Base-by-base conservation (phyloP, 495 filamentous ascomycete species). In the Talaromyces stipitatus region DNA sequence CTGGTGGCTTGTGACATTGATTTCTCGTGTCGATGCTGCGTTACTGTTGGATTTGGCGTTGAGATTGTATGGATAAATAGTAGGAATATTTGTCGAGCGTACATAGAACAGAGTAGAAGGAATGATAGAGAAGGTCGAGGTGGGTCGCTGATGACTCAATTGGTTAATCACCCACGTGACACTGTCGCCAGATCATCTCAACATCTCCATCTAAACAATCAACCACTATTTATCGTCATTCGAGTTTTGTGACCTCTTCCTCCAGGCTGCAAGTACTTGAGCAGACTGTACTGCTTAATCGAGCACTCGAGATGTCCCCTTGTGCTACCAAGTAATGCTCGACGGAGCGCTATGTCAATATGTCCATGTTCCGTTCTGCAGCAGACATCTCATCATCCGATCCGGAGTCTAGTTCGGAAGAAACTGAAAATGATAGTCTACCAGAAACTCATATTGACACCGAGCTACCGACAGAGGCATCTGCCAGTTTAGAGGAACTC, bases 301-400 rank as follows among this genome's bases (percentile, higher is more conserved):
- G n/a, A n/a, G n/a, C n/a, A n/a, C 24, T 26, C 45, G 45, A 48
- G 4, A 48, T 48, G 45, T n/a, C 45, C 7, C 16, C 43, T 16
- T 26, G 43, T 11, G 43, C 43, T 11, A 20, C 22, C 9, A 48
- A 24, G 45, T 48, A 48, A 48, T 26, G 45, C 45, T 48, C 45
- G 10, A 18, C 45, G 20, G 24, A 26, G 45, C 45, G 5, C 24
- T 48, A 26, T 30, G 58, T 53, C 66, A 67, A 57, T 5, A 78
- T 78, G 75, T 78, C 74, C 10, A 69, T 78, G 70, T 78, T 78
- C 56, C 68, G 68, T 45, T 65, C 72, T 50, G 66, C 72, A 20
- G 68, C 69, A 28, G 75, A 76, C 7, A 62, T 68, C 26, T 67
- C 69, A n/a, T 76, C 73, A 2, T 76, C 71, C 1, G 72, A 72